phyloP scores from a whole-genome alignment of 768 basidiomycete species.

The Rhodotorula toruloides region DNA sequence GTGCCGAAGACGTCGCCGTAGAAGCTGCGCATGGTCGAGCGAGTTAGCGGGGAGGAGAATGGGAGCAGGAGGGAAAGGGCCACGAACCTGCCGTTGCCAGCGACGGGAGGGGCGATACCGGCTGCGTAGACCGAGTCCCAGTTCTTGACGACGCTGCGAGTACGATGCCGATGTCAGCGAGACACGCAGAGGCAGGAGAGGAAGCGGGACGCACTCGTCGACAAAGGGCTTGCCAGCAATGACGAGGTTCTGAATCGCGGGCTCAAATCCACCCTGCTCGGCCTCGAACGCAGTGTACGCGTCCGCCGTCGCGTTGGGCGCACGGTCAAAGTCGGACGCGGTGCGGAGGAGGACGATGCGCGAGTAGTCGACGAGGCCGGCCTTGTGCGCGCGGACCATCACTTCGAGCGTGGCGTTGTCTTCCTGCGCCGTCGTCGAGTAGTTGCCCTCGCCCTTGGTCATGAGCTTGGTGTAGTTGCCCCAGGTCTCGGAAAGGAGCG shows the following conservation, averaged over 20 bases:
- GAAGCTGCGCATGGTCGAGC: slow-evolving; percentile 4
- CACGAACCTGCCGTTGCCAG: slow-evolving; percentile 23
- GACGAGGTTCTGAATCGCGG: slow-evolving; percentile 48
- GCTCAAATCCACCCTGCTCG: slow-evolving; percentile 45
- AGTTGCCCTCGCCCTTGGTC: slow-evolving; percentile 46
- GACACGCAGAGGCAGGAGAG: too few relatives aligned
- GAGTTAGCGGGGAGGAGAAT: neutral
- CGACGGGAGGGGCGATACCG: slow-evolving; percentile 45
- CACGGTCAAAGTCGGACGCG: slow-evolving; percentile 48
- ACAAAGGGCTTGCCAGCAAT: slow-evolving; percentile 50
- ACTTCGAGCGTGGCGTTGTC: slow-evolving; percentile 50
- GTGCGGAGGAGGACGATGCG: slow-evolving; percentile 50
- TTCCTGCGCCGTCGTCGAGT: slow-evolving; percentile 48
- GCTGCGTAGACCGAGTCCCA: slow-evolving; percentile 47
- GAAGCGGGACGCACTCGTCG: slow-evolving; percentile 39
- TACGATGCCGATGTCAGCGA: neutral
- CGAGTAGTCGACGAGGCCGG: slow-evolving; percentile 48
- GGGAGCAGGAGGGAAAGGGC: neutral
- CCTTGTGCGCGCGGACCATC: slow-evolving; percentile 46
- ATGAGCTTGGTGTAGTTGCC: slow-evolving; percentile 48
- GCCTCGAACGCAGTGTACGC: slow-evolving; percentile 46
- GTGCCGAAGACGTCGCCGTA: slow-evolving; percentile 38
- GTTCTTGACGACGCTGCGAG: slow-evolving; percentile 44
- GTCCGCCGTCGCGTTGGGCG: slow-evolving; percentile 30
- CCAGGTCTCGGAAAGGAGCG: slow-evolving; percentile 47